Percentiles rank a stretch among this genome's conserved stretches.
Evolutionary conservation across 257 asterid genomes (phyloP).

Genomic region (Paulownia fortunei): DNA sequence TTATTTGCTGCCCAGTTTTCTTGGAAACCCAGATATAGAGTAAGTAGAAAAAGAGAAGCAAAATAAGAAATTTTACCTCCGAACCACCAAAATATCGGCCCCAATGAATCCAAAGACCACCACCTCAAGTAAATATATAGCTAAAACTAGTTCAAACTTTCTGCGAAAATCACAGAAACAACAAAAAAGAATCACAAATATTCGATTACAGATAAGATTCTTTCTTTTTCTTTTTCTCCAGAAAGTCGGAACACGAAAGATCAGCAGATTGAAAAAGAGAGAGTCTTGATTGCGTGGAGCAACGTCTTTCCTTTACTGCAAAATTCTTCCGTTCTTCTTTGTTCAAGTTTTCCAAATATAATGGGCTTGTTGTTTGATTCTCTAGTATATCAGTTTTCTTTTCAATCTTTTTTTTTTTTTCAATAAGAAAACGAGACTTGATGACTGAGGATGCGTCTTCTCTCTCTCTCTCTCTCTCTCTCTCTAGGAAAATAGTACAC

Average conservation of each 20-base stretch:
- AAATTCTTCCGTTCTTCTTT: conserved; percentile 10
- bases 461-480: too few species aligned
- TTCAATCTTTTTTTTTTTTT: not conserved
- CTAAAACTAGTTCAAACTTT: conserved; percentile 16
- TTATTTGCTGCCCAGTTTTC: not conserved
- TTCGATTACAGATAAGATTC: conserved; percentile 6
- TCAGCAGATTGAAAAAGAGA: conserved; percentile 32
- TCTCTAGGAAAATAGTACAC: too few species aligned
- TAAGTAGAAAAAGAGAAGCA: not conserved
- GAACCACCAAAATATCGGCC: not conserved
- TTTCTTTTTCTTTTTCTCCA: not conserved
- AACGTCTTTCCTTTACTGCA: conserved; percentile 6
- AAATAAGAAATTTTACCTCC: conserved; percentile 32
- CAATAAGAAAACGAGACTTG: conserved; percentile 40
- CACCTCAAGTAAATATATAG: conserved; percentile 26
- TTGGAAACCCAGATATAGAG: conserved; percentile 28
- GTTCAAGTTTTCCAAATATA: conserved; percentile 22
- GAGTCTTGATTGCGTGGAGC: conserved; percentile 39
- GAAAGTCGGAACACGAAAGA: conserved; percentile 4
- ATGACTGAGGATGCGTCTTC: conserved; percentile 37
- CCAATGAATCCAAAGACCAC: conserved; percentile 33
- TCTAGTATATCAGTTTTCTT: not conserved
- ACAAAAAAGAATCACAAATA: conserved; percentile 29
- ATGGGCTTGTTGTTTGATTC: conserved; percentile 6
- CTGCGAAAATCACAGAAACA: not conserved